Percentiles rank a stretch among this genome's conserved stretches.
These are phyloP conservation scores for Elaphomyces granulatus DNA, from an alignment of 495 filamentous ascomycete genomes.

Conservation along the genomic window DNA sequence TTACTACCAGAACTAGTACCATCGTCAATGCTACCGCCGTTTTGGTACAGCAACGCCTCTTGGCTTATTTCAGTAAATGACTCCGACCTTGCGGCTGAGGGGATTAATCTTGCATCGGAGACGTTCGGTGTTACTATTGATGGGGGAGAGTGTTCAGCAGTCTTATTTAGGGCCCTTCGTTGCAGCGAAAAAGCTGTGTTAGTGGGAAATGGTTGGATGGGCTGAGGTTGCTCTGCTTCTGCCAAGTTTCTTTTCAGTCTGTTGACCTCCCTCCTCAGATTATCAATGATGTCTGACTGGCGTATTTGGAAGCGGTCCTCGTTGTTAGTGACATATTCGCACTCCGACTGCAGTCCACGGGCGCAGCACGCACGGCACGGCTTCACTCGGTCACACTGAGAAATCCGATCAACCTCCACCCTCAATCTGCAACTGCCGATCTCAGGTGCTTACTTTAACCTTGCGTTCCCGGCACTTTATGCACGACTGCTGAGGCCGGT, in stretches of 20 bases:
- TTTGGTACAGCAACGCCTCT: not conserved
- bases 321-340: constrained; percentile 19
- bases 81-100: not conserved
- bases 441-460: constrained; percentile 13
- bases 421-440: not conserved
- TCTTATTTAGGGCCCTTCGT: not conserved
- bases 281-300: constrained; percentile 21
- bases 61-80: not conserved
- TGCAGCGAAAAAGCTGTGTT: not conserved
- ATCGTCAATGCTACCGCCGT: not conserved
- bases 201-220: not conserved
- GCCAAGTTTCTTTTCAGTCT: constrained; percentile 1
- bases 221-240: not conserved
- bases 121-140: too few species aligned
- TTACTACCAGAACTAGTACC: not conserved
- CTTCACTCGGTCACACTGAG: constrained; percentile 20
- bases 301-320: constrained; percentile 24
- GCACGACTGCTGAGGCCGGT: constrained; percentile 22
- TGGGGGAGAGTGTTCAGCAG: too few species aligned
- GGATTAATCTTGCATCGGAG: too few species aligned
- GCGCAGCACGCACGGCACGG: constrained; percentile 20
- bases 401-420: not conserved
- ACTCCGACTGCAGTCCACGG: constrained; percentile 21
- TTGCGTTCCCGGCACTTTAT: constrained; percentile 22
- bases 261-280: constrained; percentile 17